Evolutionary conservation across 306 rosid species (phyloP), one percentile per base, ranked within the genome.

Genomic region (Gleditsia sinensis): DNA sequence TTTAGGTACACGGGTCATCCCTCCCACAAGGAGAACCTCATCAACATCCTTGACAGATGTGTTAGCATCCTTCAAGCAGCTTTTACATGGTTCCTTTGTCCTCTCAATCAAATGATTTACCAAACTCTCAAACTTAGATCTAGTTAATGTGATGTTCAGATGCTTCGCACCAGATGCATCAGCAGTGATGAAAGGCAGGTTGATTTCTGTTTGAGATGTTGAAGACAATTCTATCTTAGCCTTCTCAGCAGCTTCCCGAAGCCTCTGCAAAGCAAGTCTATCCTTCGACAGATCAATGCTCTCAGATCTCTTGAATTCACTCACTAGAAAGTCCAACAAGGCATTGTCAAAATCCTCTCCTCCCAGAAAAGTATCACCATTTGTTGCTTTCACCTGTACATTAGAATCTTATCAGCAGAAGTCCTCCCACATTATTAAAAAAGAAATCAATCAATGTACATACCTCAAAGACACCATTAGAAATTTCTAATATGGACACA

Each of bases 391-490:
- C 72, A 93, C 98, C 98, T 93, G 40, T 27, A 80, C 6, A 66
- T 1, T 7, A 61, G 72, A 60, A 16, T 19, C 56, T 50, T 32
- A 36, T 75, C 56, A 33, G 17, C 24, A 75, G 14, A 56, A 42
- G 73, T 30, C 62, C 33, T n/a, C 2, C 36, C 54, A 32, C 2
- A 67, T 16, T 24, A 81, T 32, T 72, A 13, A 42, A 13, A 13
- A 9, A 13, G 48, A 42, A n/a, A n/a, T n/a, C 48, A 11, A 11
- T 21, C 43, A 62, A 36, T 3, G 3, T 3, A 42, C 80, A 68
- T 74, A 90, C 98, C 97, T 93, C 98, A 75, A 93, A 93, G 69
- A 93, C 98, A 73, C 98, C 98, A 81, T 91, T 91, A 19, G 98
- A 93, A 54, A 93, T 93, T 86, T 93, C 98, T 53, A 93, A 72